Evolutionary conservation across 1,284 basidiomycete species (phyloP), one percentile per base, ranked within the genome.

Genomic region (Ceratobasidium papillatum): DNA sequence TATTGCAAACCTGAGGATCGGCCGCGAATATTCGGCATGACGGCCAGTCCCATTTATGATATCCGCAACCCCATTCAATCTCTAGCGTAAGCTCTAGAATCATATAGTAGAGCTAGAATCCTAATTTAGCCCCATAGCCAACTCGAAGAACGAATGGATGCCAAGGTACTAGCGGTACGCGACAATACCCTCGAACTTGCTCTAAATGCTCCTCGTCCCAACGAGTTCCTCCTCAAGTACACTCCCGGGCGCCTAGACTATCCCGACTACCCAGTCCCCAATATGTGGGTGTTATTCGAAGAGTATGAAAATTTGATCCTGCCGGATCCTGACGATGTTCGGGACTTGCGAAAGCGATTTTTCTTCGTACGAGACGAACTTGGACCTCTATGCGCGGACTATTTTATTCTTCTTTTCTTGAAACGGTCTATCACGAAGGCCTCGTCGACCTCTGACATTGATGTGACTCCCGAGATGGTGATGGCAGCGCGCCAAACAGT

Each of bases 21-120:
- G 22, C 94, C 94, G 1, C 94, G 91, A 79, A 85, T 95, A n/a
- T 93, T 95, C 77, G 94, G 94, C 3, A 91, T 95, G 89, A 95
- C 94, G 0, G 94, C 94, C 0, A 94, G 92, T 30, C 93, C 94
- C 0, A 88, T 94, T 36, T 94, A 91, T 90, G 91, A 93, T 77
- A 84, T 87, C 12, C 89, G 87, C 76, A 87, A 91, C 74, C 87
- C 91, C 0, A 81, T 83, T 17, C 85, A 85, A 47, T 91, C 90
- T 8, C 82, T 80, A 58, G 59, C 63, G 77, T 77, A 32, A 47
- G 78, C 38, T 17, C 27, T n/a, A 19, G n/a, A 7, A 2, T 38
- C 47, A n/a, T 61, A n/a, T 30, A 8, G 14, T 51, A 32, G 2
- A 14, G 34, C 11, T 19, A 22, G 22, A 38, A 19, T 45, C 32